Base-by-base conservation (phyloP, 345 rosid genomes). In the Diplotaxis tenuifolia region DNA sequence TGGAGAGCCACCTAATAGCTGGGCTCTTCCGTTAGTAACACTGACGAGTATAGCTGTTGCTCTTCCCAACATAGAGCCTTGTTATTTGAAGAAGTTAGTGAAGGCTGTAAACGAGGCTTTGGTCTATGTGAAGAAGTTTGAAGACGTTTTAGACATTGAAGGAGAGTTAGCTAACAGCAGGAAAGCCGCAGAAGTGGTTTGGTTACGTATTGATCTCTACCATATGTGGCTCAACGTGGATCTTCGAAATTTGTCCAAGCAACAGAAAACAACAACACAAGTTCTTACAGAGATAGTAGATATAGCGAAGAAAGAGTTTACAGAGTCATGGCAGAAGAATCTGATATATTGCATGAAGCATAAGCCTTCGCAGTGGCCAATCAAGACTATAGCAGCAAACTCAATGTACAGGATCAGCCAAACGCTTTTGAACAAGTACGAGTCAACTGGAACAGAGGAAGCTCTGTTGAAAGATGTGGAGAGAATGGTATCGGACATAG, bases 11-110 rank as follows among this genome's bases (percentile, higher is more conserved):
- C 88, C 87, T 16, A 83, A 85, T 52, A 76, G 86, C 50, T 93
- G 96, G 98, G 80, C 92, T 2, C 98, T 93, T 70, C 85, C 96
- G 7, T 28, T 93, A 12, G 93, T 78, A 62, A 90, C 96, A 47
- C 76, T 93, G 9, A 78, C 92, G 49, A 84, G 89, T 78, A 84
- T 93, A 38, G 96, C 82, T 20, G 78, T 82, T 15, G 79, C 93
- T 38, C 82, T 87, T 71, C 93, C 93, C 8, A 71, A 83, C 53
- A 72, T 86, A 38, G 75, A 82, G 12, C 34, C 73, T 18, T 0
- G 2, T 50, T 73, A 60, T 4, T 15, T 72, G 5, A 79, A 89
- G 55, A 78, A 75, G 79, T 58, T 93, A 70, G 67, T 84, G 20
- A 65, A 25, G 10, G 75, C 85, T 7, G 86, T 91, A 50, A 82